These are phyloP conservation scores for Gossypium longicalyx DNA, from an alignment of 345 rosid species.

Conservation along the genomic window DNA sequence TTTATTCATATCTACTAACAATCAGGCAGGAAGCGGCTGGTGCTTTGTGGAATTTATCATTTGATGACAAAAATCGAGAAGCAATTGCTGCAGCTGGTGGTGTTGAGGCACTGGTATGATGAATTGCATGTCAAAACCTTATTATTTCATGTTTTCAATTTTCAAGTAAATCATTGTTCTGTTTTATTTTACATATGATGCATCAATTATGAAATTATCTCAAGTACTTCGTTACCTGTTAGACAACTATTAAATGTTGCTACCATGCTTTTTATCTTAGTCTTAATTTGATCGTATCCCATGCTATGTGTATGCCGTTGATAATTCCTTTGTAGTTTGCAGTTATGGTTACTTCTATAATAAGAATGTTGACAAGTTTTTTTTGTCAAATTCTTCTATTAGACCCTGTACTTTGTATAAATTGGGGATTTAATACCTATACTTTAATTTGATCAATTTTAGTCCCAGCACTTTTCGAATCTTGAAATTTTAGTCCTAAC, in stretches of 20 bases:
- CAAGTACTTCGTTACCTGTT: neutral
- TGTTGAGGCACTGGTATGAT: conserved; percentile 74
- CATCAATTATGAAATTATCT: neutral
- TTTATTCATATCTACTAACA: conserved; percentile 5
- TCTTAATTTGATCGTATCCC: neutral
- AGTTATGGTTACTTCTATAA: neutral
- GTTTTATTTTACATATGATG: neutral
- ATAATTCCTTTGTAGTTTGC: neutral
- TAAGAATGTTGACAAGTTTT: neutral
- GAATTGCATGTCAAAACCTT: neutral
- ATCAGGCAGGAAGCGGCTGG: conserved; percentile 85
- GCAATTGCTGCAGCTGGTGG: conserved; percentile 79
- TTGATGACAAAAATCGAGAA: conserved; percentile 80
- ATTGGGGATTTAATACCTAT: too few species aligned
- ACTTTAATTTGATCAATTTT: too few species aligned
- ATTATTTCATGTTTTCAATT: conserved; percentile 2
- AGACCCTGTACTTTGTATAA: too few species aligned
- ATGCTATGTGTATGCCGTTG: neutral
- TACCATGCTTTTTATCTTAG: neutral
- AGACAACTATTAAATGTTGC: neutral
- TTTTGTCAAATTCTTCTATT: too few species aligned
- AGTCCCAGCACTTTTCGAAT: too few species aligned
- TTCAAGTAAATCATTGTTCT: neutral
- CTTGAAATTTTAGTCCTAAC: too few species aligned
- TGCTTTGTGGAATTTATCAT: conserved; percentile 82